Percentiles rank a stretch among this genome's conserved stretches.
These are phyloP conservation scores for Apiotrichum siamense DNA, from an alignment of 1,284 basidiomycete genomes.

Conservation along the genomic window DNA sequence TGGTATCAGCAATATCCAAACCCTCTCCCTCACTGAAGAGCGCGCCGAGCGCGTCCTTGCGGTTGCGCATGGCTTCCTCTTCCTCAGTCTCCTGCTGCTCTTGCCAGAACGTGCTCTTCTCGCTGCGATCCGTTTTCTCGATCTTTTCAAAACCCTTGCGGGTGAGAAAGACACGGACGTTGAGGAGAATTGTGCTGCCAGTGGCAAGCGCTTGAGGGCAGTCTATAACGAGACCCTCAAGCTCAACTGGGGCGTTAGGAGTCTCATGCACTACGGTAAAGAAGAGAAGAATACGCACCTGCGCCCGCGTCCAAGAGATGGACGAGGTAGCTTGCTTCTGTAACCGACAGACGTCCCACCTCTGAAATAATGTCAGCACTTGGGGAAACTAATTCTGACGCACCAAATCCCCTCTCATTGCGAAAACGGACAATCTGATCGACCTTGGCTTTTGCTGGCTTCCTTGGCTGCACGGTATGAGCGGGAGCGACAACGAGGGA, in stretches of 20 bases:
- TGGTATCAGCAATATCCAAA: not conserved
- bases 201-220: constrained; percentile 39
- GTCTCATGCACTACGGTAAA: not conserved
- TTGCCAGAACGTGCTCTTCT: constrained; percentile 40
- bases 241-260: constrained; percentile 25
- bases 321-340: constrained; percentile 41
- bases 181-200: constrained; percentile 43
- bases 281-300: constrained; percentile 26
- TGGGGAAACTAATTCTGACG: not conserved
- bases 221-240: constrained; percentile 43
- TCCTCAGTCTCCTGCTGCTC: constrained; percentile 45
- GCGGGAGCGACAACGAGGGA: not conserved
- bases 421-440: constrained; percentile 45
- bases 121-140: constrained; percentile 28
- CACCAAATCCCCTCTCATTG: constrained; percentile 44
- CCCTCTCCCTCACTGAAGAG: constrained; percentile 34
- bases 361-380: constrained; percentile 4
- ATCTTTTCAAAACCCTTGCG: constrained; percentile 38
- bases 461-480: constrained; percentile 22
- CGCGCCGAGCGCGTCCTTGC: constrained; percentile 42
- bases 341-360: constrained; percentile 43
- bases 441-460: constrained; percentile 33
- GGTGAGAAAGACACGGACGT: constrained; percentile 42
- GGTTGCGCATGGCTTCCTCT: constrained; percentile 43
- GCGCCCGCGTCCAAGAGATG: constrained; percentile 44